phyloP scores from a whole-genome alignment of 768 basidiomycete genomes.

The Leccinum subgranulosum region DNA sequence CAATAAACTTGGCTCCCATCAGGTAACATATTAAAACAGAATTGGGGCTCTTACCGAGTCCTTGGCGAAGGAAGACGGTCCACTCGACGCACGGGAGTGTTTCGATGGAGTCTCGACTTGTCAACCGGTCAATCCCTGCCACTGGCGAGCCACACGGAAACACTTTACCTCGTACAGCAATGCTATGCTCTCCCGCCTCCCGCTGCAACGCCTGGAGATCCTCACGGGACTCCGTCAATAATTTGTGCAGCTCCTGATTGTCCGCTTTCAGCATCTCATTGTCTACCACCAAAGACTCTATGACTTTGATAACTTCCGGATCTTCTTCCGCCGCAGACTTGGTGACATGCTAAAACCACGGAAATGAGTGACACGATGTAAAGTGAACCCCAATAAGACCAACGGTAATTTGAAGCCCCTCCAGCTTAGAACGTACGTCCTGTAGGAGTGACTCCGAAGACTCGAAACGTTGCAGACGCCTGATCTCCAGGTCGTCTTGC shows the following conservation, averaged over 20 bases:
- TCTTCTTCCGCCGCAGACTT: constrained; percentile 41
- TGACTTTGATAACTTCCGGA: constrained; percentile 59
- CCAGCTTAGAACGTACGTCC: constrained; percentile 62
- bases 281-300: constrained; percentile 84
- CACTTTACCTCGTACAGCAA: constrained; percentile 43
- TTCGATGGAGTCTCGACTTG: constrained; percentile 35
- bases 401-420: constrained; percentile 58
- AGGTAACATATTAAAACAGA: constrained; percentile 28
- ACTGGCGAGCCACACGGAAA: not conserved
- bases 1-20: constrained; percentile 21
- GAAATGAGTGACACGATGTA: constrained; percentile 15
- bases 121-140: constrained; percentile 3
- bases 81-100: constrained; percentile 42
- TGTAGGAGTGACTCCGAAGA: constrained; percentile 64
- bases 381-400: constrained; percentile 19
- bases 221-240: constrained; percentile 75
- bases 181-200: constrained; percentile 73
- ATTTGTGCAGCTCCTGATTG: constrained; percentile 71
- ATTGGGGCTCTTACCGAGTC: constrained; percentile 42
- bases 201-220: constrained; percentile 66
- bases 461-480: constrained; percentile 57
- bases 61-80: constrained; percentile 40
- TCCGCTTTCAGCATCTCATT: constrained; percentile 82
- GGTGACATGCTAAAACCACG: constrained; percentile 35
- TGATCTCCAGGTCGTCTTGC: constrained; percentile 60